Percentiles rank a stretch among this genome's conserved stretches.
phyloP scores from a whole-genome alignment of 345 rosid genomes.

The Lepidium africanum region DNA sequence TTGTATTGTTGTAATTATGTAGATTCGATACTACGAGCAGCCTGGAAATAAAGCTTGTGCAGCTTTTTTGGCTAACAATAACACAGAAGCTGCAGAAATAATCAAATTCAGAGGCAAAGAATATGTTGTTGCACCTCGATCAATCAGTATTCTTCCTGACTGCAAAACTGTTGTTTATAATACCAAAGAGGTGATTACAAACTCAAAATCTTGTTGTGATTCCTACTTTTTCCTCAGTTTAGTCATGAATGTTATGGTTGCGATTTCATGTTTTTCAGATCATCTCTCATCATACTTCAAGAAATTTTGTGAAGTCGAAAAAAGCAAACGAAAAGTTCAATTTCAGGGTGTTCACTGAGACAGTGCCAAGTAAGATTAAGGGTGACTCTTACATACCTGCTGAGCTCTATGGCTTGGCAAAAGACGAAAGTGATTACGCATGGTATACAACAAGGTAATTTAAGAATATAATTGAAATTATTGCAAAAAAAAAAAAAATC shows the following conservation, averaged over 20 bases:
- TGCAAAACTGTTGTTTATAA: conserved; percentile 75
- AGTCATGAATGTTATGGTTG: not conserved
- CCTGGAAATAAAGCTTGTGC: conserved; percentile 50
- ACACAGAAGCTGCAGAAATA: conserved; percentile 30
- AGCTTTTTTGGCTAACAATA: conserved; percentile 79
- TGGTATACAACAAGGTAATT: conserved; percentile 61
- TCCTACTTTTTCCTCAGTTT: not conserved
- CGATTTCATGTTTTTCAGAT: conserved; percentile 30
- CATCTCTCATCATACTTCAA: conserved; percentile 61
- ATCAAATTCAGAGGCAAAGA: conserved; percentile 48
- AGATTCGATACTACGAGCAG: conserved; percentile 56
- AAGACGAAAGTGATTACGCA: conserved; percentile 65
- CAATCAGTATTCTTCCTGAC: conserved; percentile 87
- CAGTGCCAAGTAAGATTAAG: conserved; percentile 31
- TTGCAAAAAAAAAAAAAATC: too few species aligned
- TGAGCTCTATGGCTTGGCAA: conserved; percentile 60
- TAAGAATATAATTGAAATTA: not conserved
- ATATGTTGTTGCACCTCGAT: conserved; percentile 47
- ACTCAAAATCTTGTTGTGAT: not conserved
- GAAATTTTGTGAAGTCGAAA: conserved; percentile 45
- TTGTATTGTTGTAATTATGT: conserved; percentile 6
- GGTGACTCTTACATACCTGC: conserved; percentile 18
- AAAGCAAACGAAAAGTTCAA: conserved; percentile 43
- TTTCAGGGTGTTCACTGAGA: conserved; percentile 51
- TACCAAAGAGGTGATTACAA: conserved; percentile 24